phyloP scores from a whole-genome alignment of 1,284 basidiomycete genomes.

The Inonotus hispidus region DNA sequence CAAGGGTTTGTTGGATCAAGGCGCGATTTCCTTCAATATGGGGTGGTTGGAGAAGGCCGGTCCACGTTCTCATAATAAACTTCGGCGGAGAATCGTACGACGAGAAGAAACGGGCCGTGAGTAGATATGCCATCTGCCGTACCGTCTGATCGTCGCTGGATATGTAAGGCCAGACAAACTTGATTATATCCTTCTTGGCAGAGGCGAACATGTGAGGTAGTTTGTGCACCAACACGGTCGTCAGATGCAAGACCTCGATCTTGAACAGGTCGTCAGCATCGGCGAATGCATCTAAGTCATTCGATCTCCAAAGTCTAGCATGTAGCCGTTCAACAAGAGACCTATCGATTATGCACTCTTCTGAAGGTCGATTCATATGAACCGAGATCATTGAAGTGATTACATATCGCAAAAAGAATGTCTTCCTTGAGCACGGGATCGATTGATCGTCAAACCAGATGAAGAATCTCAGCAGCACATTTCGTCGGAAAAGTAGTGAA shows the following conservation, averaged over 20 bases:
- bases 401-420: conserved; percentile 80
- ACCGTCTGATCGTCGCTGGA: conserved; percentile 85
- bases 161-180: conserved; percentile 91
- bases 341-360: conserved; percentile 59
- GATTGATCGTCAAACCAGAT: conserved; percentile 73
- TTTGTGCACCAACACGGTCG: conserved; percentile 84
- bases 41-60: conserved; percentile 82
- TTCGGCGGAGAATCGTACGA: conserved; percentile 89
- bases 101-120: conserved; percentile 93
- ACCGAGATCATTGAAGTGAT: conserved; percentile 87
- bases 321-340: conserved; percentile 71
- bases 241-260: conserved; percentile 89
- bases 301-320: conserved; percentile 70
- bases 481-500: conserved; percentile 68
- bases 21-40: conserved; percentile 74
- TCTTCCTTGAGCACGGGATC: conserved; percentile 76
- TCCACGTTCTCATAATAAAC: conserved; percentile 94
- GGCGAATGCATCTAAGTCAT: conserved; percentile 46
- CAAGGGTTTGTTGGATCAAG: conserved; percentile 83
- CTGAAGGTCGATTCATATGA: conserved; percentile 54
- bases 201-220: conserved; percentile 76
- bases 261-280: conserved; percentile 78
- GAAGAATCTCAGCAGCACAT: conserved; percentile 82
- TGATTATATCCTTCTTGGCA: conserved; percentile 91
- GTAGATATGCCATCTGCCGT: conserved; percentile 90